Percentiles rank a stretch among this genome's conserved stretches.
These are phyloP conservation scores for Fistulifera solaris DNA, from an alignment of 108 stramenopile genomes.

Conservation along the genomic window DNA sequence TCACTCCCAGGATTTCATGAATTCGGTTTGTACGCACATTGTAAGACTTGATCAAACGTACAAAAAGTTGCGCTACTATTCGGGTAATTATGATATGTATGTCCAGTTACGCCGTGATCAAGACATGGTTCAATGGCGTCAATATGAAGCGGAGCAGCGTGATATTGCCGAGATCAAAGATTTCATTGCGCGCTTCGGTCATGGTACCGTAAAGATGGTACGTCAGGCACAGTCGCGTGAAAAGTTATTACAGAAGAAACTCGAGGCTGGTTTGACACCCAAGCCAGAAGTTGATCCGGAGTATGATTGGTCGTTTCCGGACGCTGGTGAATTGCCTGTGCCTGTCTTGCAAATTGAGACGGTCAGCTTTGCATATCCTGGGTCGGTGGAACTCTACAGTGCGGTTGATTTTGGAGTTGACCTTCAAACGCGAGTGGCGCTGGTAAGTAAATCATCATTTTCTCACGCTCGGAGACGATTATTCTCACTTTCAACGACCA, in stretches of 20 bases:
- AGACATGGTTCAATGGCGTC: slow-evolving; percentile 92
- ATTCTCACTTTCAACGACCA: too few species aligned
- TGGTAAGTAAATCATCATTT: slow-evolving; percentile 16
- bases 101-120: slow-evolving; percentile 87
- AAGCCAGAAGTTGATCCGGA: slow-evolving; percentile 72
- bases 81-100: slow-evolving; percentile 96
- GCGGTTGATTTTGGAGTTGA: slow-evolving; percentile 88
- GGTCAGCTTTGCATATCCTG: slow-evolving; percentile 72
- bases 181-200: slow-evolving; percentile 94
- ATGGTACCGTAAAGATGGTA: slow-evolving; percentile 93
- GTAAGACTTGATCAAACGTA: slow-evolving; percentile 87
- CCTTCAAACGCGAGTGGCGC: slow-evolving; percentile 76
- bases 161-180: slow-evolving; percentile 94
- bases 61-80: slow-evolving; percentile 89
- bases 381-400: slow-evolving; percentile 56
- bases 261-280: slow-evolving; percentile 79
- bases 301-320: slow-evolving; percentile 72
- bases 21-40: slow-evolving; percentile 95
- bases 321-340: slow-evolving; percentile 82
- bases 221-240: slow-evolving; percentile 89
- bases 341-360: slow-evolving; percentile 78
- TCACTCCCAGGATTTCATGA: slow-evolving; percentile 98
- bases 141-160: slow-evolving; percentile 95
- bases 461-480: too few species aligned
- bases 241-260: slow-evolving; percentile 83